These are phyloP conservation scores for Bondarzewia mesenterica DNA, from an alignment of 1,284 basidiomycete genomes.

Conservation along the genomic window DNA sequence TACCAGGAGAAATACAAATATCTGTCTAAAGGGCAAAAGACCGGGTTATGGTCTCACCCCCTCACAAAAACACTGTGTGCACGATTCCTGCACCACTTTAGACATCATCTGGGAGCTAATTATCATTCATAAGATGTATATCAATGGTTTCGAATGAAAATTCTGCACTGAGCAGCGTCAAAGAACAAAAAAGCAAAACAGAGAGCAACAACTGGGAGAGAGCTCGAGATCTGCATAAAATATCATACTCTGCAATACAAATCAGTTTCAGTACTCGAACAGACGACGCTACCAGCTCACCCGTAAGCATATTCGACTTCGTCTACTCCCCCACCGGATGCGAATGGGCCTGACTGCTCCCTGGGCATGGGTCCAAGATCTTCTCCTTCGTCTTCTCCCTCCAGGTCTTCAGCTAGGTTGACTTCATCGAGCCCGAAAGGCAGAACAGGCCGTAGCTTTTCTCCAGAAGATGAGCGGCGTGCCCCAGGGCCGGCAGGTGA, in stretches of 20 bases:
- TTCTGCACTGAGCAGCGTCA: too few species aligned
- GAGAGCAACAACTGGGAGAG: too few species aligned
- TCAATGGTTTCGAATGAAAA: too few species aligned
- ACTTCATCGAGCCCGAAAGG: constrained; percentile 75
- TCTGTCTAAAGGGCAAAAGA: too few species aligned
- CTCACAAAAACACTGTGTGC: too few species aligned
- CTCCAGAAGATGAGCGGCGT: constrained; percentile 71
- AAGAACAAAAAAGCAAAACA: too few species aligned
- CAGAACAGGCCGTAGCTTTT: constrained; percentile 74
- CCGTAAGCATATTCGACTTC: constrained; percentile 84
- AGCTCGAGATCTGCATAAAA: too few species aligned
- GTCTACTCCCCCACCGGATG: constrained; percentile 72
- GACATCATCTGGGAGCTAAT: too few species aligned
- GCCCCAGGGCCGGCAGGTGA: constrained; percentile 61
- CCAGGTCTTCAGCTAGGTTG: constrained; percentile 44
- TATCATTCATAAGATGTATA: too few species aligned
- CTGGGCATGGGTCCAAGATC: constrained; percentile 72
- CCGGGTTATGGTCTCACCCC: too few species aligned
- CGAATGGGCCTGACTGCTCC: constrained; percentile 63
- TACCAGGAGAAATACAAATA: too few species aligned
- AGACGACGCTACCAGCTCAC: constrained; percentile 39
- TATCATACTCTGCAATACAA: not conserved
- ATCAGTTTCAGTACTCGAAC: not conserved
- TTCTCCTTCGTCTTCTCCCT: constrained; percentile 46
- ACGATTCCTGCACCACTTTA: too few species aligned